These are phyloP conservation scores for Bretziella fagacearum DNA, from an alignment of 2,329 filamentous ascomycete genomes.

Conservation along the genomic window DNA sequence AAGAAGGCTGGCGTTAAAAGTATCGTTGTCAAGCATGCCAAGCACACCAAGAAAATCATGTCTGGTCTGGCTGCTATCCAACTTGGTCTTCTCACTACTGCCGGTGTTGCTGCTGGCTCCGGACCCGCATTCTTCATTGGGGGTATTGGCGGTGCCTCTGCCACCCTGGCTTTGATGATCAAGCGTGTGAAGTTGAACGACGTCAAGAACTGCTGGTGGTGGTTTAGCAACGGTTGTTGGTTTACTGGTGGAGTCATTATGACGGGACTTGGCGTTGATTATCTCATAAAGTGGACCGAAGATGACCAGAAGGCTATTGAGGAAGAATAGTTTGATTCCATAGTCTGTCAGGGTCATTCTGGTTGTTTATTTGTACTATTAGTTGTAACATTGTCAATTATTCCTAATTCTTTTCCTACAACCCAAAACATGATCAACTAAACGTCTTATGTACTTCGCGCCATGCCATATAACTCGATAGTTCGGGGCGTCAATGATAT, in stretches of 20 bases:
- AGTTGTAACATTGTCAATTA: too few relatives aligned
- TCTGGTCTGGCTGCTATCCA: slow-evolving; percentile 53
- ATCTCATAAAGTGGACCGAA: slow-evolving; percentile 28
- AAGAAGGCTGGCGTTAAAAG: slow-evolving; percentile 76
- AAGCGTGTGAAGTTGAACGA: slow-evolving; percentile 47
- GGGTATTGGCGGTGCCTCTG: slow-evolving; percentile 46
- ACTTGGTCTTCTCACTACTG: slow-evolving; percentile 49
- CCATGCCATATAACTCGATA: too few relatives aligned
- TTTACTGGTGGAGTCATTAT: slow-evolving; percentile 48
- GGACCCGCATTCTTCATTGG: slow-evolving; percentile 52
- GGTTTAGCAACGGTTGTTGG: slow-evolving; percentile 57
- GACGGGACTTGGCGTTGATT: slow-evolving; percentile 41
- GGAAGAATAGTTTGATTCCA: too few relatives aligned
- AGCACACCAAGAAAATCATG: slow-evolving; percentile 60
- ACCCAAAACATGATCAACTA: too few relatives aligned
- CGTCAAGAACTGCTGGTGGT: slow-evolving; percentile 57
- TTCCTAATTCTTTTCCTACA: too few relatives aligned
- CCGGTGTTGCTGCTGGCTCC: slow-evolving; percentile 50
- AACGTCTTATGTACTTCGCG: too few relatives aligned
- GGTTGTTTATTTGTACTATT: too few relatives aligned
- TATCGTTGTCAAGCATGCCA: slow-evolving; percentile 64
- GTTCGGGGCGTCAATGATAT: too few relatives aligned
- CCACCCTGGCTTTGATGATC: slow-evolving; percentile 50
- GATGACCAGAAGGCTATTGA: not conserved
- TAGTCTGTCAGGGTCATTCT: too few relatives aligned